Conservation (phyloP, 495 filamentous ascomycete species). For the Tetracladium setigerum region DNA sequence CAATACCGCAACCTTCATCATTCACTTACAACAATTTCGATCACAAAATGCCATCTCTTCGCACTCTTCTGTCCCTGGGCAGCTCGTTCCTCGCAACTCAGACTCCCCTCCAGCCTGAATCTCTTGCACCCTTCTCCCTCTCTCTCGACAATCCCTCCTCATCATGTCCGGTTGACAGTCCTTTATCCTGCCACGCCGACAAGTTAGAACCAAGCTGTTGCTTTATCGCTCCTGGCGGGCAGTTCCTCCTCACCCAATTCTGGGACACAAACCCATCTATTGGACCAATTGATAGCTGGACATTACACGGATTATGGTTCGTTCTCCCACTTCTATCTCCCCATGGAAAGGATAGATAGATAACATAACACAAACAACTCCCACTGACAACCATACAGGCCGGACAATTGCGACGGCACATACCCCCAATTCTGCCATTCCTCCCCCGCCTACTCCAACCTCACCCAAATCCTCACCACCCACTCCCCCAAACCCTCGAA, state of each 20-base stretch:
- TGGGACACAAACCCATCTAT: slow-evolving; percentile 72
- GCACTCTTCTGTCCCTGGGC: no score
- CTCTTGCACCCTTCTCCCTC: slow-evolving; percentile 24
- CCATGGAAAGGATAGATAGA: background rate
- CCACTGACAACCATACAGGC: slow-evolving; percentile 32
- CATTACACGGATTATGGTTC: slow-evolving; percentile 77
- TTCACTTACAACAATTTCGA: no score
- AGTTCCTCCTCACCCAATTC: slow-evolving; percentile 77
- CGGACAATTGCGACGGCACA: slow-evolving; percentile 79
- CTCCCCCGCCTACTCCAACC: slow-evolving; percentile 60
- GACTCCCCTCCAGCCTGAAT: background rate
- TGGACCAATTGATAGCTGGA: slow-evolving; percentile 73
- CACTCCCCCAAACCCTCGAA: slow-evolving; percentile 51
- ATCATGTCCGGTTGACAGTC: slow-evolving; percentile 35
- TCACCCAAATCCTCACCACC: slow-evolving; percentile 56
- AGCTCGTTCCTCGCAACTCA: no score
- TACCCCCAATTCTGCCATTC: slow-evolving; percentile 69
- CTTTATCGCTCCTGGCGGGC: slow-evolving; percentile 74
- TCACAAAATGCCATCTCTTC: no score
- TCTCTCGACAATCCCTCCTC: slow-evolving; percentile 17
- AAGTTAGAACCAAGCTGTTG: slow-evolving; percentile 55
- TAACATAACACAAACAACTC: background rate
- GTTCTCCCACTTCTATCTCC: slow-evolving; percentile 1
- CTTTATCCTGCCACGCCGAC: slow-evolving; percentile 40
- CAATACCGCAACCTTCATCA: no score